phyloP scores from a whole-genome alignment of 345 rosid species.

The Linum trigynum region DNA sequence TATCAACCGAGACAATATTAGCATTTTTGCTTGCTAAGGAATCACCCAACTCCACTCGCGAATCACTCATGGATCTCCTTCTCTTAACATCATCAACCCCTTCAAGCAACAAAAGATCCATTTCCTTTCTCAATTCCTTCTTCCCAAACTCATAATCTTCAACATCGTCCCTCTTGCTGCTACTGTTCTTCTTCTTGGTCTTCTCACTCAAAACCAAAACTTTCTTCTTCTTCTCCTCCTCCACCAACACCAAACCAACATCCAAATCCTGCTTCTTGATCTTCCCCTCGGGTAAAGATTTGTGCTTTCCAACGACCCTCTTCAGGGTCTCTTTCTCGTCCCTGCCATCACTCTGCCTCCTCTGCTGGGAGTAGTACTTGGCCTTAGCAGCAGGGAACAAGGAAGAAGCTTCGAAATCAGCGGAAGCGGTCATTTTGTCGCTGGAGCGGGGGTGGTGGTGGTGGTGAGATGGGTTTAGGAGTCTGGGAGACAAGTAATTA shows the following conservation, averaged over 20 bases:
- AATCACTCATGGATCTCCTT: constrained; percentile 44
- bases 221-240: constrained; percentile 1
- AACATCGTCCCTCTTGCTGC: neutral
- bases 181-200: constrained; percentile 14
- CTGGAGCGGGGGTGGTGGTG: constrained; percentile 19
- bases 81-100: constrained; percentile 25
- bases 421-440: constrained; percentile 31
- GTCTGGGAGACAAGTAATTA: constrained; percentile 14
- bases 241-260: constrained; percentile 13
- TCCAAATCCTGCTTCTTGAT: constrained; percentile 14
- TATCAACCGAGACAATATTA: constrained; percentile 58
- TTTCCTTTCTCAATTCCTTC: constrained; percentile 17
- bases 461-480: constrained; percentile 6
- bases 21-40: constrained; percentile 53
- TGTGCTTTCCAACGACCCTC: constrained; percentile 12
- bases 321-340: constrained; percentile 10
- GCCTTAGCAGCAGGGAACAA: constrained; percentile 17
- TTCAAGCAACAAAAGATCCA: constrained; percentile 17
- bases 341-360: neutral
- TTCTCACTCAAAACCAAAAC: neutral
- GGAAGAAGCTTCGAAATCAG: constrained; percentile 37
- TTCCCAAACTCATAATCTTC: constrained; percentile 7
- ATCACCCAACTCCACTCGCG: constrained; percentile 41
- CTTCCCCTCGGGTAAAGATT: constrained; percentile 15
- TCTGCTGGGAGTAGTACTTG: constrained; percentile 10